Conservation (phyloP, 169 alveolate species). For the Plasmodium reichenowi region DNA sequence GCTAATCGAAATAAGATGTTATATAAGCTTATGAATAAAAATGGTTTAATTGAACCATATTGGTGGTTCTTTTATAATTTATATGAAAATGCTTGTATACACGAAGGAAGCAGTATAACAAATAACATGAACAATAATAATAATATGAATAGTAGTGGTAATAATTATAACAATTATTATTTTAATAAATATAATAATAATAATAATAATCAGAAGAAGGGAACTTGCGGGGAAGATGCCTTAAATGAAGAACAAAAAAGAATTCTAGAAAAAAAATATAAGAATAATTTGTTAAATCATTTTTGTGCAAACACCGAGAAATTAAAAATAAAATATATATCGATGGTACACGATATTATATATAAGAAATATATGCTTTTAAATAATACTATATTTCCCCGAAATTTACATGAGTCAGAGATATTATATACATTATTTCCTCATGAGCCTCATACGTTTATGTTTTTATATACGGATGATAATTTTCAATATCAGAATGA, state of each 20-base stretch:
- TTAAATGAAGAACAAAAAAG: neutral
- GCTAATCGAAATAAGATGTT: slow-evolving; percentile 11
- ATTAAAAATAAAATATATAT: slow-evolving; percentile 51
- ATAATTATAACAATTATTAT: neutral
- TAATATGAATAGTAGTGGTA: neutral
- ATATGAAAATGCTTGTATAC: slow-evolving; percentile 54
- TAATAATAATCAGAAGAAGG: neutral
- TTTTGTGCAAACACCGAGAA: slow-evolving; percentile 20
- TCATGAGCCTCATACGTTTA: slow-evolving; percentile 47
- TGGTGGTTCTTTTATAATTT: slow-evolving; percentile 75
- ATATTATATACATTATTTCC: slow-evolving; percentile 56
- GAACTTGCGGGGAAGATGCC: neutral
- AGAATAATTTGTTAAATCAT: slow-evolving; percentile 33
- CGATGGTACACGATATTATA: slow-evolving; percentile 66
- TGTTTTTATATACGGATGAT: slow-evolving; percentile 54
- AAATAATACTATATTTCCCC: slow-evolving; percentile 51
- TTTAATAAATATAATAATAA: neutral
- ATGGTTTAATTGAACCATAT: slow-evolving; percentile 60
- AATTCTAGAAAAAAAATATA: slow-evolving; percentile 40
- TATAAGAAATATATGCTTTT: slow-evolving; percentile 53
- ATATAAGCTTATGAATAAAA: slow-evolving; percentile 60
- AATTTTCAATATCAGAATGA: slow-evolving; percentile 65
- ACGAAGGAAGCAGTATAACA: neutral
- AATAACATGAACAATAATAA: neutral
- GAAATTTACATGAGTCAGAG: slow-evolving; percentile 43